Conservation (phyloP, 2,329 filamentous ascomycete genomes). For the Pestalotiopsis sp. region DNA sequence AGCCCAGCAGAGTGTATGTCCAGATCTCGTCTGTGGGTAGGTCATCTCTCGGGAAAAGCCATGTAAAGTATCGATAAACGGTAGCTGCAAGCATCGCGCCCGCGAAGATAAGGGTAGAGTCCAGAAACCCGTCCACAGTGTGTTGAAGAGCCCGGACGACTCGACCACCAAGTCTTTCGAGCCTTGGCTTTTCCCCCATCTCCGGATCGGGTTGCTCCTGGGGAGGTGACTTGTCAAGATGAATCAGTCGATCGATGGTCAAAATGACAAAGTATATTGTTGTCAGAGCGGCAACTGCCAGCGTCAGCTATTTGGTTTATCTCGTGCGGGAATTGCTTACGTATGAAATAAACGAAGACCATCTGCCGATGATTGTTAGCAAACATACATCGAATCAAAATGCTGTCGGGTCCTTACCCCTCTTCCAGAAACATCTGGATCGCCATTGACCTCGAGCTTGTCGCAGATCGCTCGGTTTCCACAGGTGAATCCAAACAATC, state of each 20-base stretch:
- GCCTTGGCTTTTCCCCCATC: too few relatives aligned
- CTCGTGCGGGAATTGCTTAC: background rate
- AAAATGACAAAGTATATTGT: background rate
- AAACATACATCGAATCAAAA: background rate
- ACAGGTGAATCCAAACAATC: background rate
- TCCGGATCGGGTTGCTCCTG: too few relatives aligned
- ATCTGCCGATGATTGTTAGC: background rate
- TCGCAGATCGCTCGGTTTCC: background rate
- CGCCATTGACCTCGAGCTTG: background rate
- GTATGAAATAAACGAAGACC: background rate
- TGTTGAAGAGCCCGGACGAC: background rate
- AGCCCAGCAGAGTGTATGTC: background rate
- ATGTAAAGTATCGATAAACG: background rate
- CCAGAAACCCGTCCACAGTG: background rate
- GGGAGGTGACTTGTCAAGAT: too few relatives aligned
- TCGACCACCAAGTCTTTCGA: background rate
- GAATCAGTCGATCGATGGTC: background rate
- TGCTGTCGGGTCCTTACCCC: background rate
- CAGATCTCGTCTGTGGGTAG: background rate
- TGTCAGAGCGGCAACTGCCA: background rate
- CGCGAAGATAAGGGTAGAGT: background rate
- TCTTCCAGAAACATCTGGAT: background rate
- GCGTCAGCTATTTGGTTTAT: background rate
- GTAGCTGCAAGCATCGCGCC: background rate
- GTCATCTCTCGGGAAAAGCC: background rate